Evolutionary conservation across 2,329 filamentous ascomycete genomes (phyloP), one percentile per base, ranked within the genome.

Genomic region (Botryotinia calthae): DNA sequence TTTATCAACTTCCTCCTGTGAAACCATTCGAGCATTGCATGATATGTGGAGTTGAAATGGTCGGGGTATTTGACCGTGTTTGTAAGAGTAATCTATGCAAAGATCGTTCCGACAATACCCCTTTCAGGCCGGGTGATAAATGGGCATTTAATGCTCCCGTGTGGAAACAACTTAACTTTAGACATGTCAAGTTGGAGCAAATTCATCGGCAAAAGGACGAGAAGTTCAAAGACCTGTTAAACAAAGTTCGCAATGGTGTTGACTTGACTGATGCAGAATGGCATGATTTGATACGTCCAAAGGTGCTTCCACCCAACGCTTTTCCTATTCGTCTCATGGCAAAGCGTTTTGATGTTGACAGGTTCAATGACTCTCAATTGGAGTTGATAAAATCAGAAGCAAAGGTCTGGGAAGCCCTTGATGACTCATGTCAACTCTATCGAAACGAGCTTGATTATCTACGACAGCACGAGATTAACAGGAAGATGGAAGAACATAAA

Each of bases 1-100:
- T 80, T 34, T 74, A 79, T 72, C 78, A 80, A 58, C 72, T 80
- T 20, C 79, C 79, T 22, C 79, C 79, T 2, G 79, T 80, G 3
- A 77, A 76, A 62, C 78, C 78, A 10, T 79, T 79, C 42, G 51
- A 77, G 54, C 72, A 65, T 46, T 79, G 79, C 56, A 40, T 79
- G 6, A 37, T 73, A 18, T 79, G 78, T 56, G 78, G 78, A 6
- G 62, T 72, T 18, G 56, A 63, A 46, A 78, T 76, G 71, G 56
- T 56, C 25, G 66, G 46, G 22, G 46, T 34, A 12, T 66, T 61
- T 34, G 28, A 56, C 25, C 70, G 70, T 72, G 34, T 69, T 25
- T 75, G 75, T 67, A 63, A 54, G 25, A 73, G 25, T n/a, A 28
- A 42, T 8, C 18, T 34, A 18, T 78, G 75, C 63, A 46, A 34